Percentiles rank a stretch among this genome's conserved stretches.
phyloP scores from a whole-genome alignment of 768 basidiomycete genomes.

The Hygrophorus russula region DNA sequence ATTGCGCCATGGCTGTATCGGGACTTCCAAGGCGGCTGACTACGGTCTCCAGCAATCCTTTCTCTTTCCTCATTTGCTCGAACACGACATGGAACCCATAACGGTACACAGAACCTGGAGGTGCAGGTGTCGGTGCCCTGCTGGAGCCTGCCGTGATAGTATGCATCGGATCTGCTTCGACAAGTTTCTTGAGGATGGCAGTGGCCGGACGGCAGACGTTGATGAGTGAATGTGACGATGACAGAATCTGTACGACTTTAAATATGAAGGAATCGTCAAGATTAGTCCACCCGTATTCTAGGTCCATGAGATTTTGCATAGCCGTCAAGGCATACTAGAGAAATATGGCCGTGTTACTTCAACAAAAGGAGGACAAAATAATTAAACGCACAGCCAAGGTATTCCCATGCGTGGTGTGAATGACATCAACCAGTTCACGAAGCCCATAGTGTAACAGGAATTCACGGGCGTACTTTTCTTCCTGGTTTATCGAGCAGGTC shows the following conservation, averaged over 20 bases:
- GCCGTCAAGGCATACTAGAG: slow-evolving; percentile 72
- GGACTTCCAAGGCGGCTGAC: slow-evolving; percentile 68
- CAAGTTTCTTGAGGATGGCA: slow-evolving; percentile 79
- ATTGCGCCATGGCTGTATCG: slow-evolving; percentile 76
- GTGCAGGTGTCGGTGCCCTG: slow-evolving; percentile 34
- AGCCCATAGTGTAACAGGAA: slow-evolving; percentile 71
- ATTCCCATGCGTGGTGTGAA: slow-evolving; percentile 63
- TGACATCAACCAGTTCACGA: slow-evolving; percentile 56
- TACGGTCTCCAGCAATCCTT: slow-evolving; percentile 68
- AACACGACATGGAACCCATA: slow-evolving; percentile 82
- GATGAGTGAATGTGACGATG: slow-evolving; percentile 65
- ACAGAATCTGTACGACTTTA: slow-evolving; percentile 67
- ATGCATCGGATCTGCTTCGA: slow-evolving; percentile 71
- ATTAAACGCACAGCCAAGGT: slow-evolving; percentile 59
- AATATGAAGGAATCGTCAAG: slow-evolving; percentile 65
- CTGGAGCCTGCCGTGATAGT: slow-evolving; percentile 52
- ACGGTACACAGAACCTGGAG: slow-evolving; percentile 64
- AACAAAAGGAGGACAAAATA: slow-evolving; percentile 1
- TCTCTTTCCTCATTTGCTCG: slow-evolving; percentile 69
- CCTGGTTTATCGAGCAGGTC: slow-evolving; percentile 28
- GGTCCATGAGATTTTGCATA: slow-evolving; percentile 83
- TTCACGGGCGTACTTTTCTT: slow-evolving; percentile 72
- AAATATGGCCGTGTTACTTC: background rate
- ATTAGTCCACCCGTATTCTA: slow-evolving; percentile 73
- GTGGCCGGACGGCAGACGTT: slow-evolving; percentile 91